Percentiles rank a stretch among this genome's conserved stretches.
Evolutionary conservation across 768 basidiomycete genomes (phyloP).

Genomic region (Mycena rosella): DNA sequence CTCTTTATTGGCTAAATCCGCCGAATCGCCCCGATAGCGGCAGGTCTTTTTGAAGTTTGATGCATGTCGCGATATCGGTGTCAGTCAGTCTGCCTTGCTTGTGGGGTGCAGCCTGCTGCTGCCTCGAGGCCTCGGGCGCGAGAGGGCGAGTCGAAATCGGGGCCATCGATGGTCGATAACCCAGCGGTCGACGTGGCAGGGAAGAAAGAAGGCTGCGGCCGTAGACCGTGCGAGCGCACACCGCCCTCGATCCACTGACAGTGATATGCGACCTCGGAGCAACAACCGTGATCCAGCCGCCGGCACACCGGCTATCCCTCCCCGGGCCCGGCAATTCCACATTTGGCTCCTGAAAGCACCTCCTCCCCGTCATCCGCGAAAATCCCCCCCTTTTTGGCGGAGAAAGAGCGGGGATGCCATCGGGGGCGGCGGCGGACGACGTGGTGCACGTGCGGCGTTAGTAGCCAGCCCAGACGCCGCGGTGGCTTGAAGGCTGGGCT

Average conservation of each 20-base stretch:
- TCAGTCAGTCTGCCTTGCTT: too few species aligned
- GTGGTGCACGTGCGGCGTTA: not conserved
- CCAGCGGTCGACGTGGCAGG: not conserved
- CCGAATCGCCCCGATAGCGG: too few species aligned
- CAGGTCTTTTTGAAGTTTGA: too few species aligned
- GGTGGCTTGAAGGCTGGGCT: not conserved
- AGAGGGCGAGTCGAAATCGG: not conserved
- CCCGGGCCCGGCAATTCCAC: not conserved
- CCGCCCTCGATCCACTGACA: too few species aligned
- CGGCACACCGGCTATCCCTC: not conserved
- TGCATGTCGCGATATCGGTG: too few species aligned
- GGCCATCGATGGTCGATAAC: constrained; percentile 16
- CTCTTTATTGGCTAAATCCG: too few species aligned
- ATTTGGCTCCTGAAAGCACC: not conserved
- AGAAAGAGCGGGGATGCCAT: not conserved
- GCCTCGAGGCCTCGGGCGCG: not conserved
- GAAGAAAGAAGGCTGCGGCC: not conserved
- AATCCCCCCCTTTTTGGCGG: not conserved
- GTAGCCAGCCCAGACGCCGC: not conserved
- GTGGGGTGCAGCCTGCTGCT: too few species aligned
- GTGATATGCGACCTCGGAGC: too few species aligned
- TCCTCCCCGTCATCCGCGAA: not conserved
- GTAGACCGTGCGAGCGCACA: too few species aligned
- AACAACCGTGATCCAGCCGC: not conserved
- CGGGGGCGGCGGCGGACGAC: not conserved